Evolutionary conservation across 78 protist species (phyloP).

Genomic region (Diacronema lutheri): DNA sequence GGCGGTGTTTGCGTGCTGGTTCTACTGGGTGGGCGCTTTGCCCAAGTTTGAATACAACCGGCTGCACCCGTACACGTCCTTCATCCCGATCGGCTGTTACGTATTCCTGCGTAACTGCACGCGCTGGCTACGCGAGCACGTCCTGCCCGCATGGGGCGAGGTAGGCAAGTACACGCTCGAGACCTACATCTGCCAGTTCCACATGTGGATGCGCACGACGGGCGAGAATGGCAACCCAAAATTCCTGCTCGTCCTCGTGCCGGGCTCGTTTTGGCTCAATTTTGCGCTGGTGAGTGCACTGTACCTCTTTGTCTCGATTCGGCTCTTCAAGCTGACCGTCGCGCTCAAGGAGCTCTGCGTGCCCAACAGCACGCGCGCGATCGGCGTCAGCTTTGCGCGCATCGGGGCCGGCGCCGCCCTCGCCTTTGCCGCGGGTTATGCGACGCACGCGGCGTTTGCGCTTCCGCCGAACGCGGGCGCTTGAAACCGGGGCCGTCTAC

Average conservation of each 20-base stretch:
- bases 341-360: background rate
- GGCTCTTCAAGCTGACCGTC: background rate
- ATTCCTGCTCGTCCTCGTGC: background rate
- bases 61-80: conserved; percentile 60
- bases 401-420: background rate
- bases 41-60: conserved; percentile 41
- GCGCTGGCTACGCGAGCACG: conserved; percentile 8
- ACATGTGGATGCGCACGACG: conserved; percentile 27
- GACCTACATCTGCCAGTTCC: conserved; percentile 53
- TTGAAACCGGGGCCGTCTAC: too few relatives aligned
- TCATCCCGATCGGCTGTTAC: conserved; percentile 27
- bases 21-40: background rate
- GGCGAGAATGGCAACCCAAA: conserved; percentile 2
- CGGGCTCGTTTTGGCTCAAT: background rate
- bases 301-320: background rate
- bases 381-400: background rate
- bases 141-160: conserved; percentile 45
- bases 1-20: background rate
- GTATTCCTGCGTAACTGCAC: conserved; percentile 43
- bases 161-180: conserved; percentile 35
- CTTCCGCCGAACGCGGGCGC: too few relatives aligned
- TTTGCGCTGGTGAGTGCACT: background rate
- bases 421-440: background rate
- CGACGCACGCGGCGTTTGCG: too few relatives aligned
- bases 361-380: background rate